Evolutionary conservation across 495 filamentous ascomycete genomes (phyloP).

Genomic region (Penicillium atrosanguineum): DNA sequence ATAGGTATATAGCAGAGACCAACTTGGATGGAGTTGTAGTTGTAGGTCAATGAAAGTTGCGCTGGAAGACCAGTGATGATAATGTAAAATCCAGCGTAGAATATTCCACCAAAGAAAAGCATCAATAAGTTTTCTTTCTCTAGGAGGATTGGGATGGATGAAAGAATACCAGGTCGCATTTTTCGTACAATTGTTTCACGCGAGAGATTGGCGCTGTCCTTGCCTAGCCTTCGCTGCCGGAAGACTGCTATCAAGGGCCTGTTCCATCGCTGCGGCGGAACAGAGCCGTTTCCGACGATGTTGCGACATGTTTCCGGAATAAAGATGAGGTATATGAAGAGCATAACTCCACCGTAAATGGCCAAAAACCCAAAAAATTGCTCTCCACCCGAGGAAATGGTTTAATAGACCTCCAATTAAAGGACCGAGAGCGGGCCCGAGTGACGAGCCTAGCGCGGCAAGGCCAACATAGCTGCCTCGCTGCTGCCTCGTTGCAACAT

Average conservation of each 20-base stretch:
- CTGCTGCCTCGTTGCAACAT: conserved; percentile 39
- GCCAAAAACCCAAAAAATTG: conserved; percentile 75
- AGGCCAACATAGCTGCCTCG: conserved; percentile 45
- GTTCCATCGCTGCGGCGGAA: conserved; percentile 38
- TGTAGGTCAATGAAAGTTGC: conserved; percentile 6
- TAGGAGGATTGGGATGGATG: no score
- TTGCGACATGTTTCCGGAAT: conserved; percentile 47
- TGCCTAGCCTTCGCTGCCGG: no score
- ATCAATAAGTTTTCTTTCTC: no score
- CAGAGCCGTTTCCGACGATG: conserved; percentile 47
- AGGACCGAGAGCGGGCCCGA: conserved; percentile 56
- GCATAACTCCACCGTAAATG: conserved; percentile 53
- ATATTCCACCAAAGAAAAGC: no score
- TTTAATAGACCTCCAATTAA: conserved; percentile 64
- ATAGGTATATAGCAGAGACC: conserved; percentile 37
- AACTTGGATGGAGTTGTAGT: conserved; percentile 29
- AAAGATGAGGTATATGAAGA: conserved; percentile 31
- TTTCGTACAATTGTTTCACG: no score
- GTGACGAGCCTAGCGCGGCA: conserved; percentile 26
- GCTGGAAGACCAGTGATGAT: no score
- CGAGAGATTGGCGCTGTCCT: no score
- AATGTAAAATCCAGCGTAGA: no score
- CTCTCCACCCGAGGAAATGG: conserved; percentile 65
- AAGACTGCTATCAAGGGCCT: conserved; percentile 27
- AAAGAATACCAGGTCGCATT: no score